phyloP scores from a whole-genome alignment of 139 green algal species.

The Pleodorina starrii region DNA sequence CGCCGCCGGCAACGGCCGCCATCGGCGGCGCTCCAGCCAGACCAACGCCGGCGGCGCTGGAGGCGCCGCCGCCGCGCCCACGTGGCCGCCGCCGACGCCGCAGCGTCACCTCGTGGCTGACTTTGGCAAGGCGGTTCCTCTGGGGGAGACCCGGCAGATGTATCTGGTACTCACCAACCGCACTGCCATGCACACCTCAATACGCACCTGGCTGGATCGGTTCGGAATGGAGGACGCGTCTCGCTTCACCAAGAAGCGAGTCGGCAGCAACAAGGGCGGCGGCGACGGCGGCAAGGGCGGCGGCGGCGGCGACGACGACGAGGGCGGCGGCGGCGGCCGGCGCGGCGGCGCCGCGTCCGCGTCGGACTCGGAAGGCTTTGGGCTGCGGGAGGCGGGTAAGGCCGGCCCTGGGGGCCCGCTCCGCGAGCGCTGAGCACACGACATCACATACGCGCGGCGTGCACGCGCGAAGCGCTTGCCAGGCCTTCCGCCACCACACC shows the following conservation, averaged over 20 bases:
- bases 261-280: not conserved
- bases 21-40: not conserved
- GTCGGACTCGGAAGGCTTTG: not conserved
- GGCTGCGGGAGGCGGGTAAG: not conserved
- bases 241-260: slow-evolving; percentile 15
- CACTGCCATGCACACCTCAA: slow-evolving; percentile 52
- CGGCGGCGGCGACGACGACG: not conserved
- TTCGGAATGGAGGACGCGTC: slow-evolving; percentile 62
- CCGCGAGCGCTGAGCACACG: too few relatives aligned
- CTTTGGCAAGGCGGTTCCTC: slow-evolving; percentile 56
- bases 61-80: not conserved
- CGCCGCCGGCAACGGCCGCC: not conserved
- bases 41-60: not conserved
- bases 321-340: not conserved
- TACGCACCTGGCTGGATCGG: slow-evolving; percentile 59
- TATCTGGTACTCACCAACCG: slow-evolving; percentile 64
- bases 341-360: not conserved
- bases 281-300: not conserved
- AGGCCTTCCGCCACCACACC: too few relatives aligned
- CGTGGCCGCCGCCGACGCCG: slow-evolving; percentile 20
- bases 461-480: too few relatives aligned
- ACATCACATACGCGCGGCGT: too few relatives aligned
- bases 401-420: too few relatives aligned
- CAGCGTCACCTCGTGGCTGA: slow-evolving; percentile 55
- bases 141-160: slow-evolving; percentile 62